These are phyloP conservation scores for Kickxella alabastrina DNA, from an alignment of 192 early-diverging fungal species.

Conservation along the genomic window DNA sequence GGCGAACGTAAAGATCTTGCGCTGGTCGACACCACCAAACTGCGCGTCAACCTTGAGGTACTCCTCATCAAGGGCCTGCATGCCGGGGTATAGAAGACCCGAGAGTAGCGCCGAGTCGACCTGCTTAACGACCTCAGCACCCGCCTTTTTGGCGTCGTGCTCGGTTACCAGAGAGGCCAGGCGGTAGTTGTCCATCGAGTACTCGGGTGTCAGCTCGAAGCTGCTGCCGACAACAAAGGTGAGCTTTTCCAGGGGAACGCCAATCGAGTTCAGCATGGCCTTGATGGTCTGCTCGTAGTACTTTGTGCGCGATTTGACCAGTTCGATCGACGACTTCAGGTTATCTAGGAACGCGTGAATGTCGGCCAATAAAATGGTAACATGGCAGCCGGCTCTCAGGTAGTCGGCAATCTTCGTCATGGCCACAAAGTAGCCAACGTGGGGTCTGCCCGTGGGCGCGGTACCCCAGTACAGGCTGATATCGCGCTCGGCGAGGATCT, in stretches of 20 bases:
- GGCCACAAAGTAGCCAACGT: constrained; percentile 97
- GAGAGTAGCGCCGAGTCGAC: constrained; percentile 80
- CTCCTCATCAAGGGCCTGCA: constrained; percentile 98
- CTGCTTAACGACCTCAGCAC: constrained; percentile 98
- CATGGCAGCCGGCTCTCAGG: constrained; percentile 83
- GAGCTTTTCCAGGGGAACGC: constrained; percentile 88
- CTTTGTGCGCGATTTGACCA: constrained; percentile 77
- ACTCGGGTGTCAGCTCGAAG: constrained; percentile 86
- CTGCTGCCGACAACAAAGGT: constrained; percentile 86
- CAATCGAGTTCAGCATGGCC: constrained; percentile 81
- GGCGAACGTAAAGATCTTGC: constrained; percentile 98
- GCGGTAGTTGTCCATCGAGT: constrained; percentile 88
- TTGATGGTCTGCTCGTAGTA: constrained; percentile 95
- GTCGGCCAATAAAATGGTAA: constrained; percentile 89
- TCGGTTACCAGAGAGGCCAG: constrained; percentile 81
- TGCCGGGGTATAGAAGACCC: constrained; percentile 94
- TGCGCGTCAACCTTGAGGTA: constrained; percentile 92
- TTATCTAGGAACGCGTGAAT: constrained; percentile 98
- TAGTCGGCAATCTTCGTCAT: constrained; percentile 98
- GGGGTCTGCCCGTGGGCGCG: constrained; percentile 92
- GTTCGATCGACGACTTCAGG: constrained; percentile 93
- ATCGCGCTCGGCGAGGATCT: constrained; percentile 82
- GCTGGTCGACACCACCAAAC: constrained; percentile 97
- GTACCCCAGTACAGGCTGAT: constrained; percentile 97
- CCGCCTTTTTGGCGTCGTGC: constrained; percentile 97